phyloP scores from a whole-genome alignment of 2,329 filamentous ascomycete genomes.

The Taxawa tesnikishii region DNA sequence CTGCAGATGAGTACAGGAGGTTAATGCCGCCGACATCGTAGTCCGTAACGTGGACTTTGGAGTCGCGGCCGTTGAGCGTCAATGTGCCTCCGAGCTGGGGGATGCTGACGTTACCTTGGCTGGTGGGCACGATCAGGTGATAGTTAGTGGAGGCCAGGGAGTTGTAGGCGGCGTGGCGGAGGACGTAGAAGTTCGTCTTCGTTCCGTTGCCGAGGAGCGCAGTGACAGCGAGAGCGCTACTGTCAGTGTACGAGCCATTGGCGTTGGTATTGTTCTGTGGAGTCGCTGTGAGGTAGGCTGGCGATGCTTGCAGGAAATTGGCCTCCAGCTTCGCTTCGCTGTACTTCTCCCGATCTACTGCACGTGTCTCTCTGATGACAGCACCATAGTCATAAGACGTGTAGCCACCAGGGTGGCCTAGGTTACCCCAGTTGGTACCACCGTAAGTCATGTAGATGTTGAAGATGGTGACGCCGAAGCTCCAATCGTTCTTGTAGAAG shows the following conservation, averaged over 20 bases:
- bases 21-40: slow-evolving; percentile 49
- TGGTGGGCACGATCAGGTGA: slow-evolving; percentile 49
- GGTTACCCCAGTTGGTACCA: slow-evolving; percentile 75
- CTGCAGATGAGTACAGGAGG: slow-evolving; percentile 56
- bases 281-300: slow-evolving; percentile 51
- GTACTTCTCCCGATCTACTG: slow-evolving; percentile 62
- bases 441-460: slow-evolving; percentile 71
- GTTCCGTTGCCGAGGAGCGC: slow-evolving; percentile 43
- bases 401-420: slow-evolving; percentile 52
- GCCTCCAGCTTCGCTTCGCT: slow-evolving; percentile 65
- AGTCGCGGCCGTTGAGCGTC: slow-evolving; percentile 50
- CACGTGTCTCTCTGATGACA: slow-evolving; percentile 56
- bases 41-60: slow-evolving; percentile 54
- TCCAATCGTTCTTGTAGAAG: slow-evolving; percentile 66
- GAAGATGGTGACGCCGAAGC: slow-evolving; percentile 53
- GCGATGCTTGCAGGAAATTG: slow-evolving; percentile 62
- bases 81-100: slow-evolving; percentile 47
- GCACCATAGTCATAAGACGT: slow-evolving; percentile 50
- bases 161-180: slow-evolving; percentile 52
- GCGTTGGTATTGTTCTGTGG: slow-evolving; percentile 36
- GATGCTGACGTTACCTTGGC: slow-evolving; percentile 42
- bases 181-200: slow-evolving; percentile 50
- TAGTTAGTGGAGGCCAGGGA: slow-evolving; percentile 46
- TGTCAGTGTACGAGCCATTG: slow-evolving; percentile 40
- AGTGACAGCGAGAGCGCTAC: slow-evolving; percentile 44